These are phyloP conservation scores for Lunasporangiospora selenospora DNA, from an alignment of 192 early-diverging fungal genomes.

Conservation along the genomic window DNA sequence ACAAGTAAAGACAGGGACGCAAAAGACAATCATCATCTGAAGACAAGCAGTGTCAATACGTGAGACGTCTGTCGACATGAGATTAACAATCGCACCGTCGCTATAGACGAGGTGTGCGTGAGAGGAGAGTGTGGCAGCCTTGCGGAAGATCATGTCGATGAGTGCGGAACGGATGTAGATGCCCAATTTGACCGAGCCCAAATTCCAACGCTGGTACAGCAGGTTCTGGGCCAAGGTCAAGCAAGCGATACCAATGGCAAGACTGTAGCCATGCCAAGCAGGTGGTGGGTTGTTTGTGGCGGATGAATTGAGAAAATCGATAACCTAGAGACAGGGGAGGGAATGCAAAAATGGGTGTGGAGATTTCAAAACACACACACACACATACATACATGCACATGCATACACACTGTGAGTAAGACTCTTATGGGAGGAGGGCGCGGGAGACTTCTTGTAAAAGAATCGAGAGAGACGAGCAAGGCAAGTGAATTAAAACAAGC, in stretches of 20 bases:
- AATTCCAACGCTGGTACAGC: slow-evolving; percentile 40
- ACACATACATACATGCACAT: too few relatives aligned
- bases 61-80: slow-evolving; percentile 54
- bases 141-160: slow-evolving; percentile 43
- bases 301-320: slow-evolving; percentile 22
- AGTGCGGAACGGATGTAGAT: slow-evolving; percentile 34
- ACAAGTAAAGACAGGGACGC: slow-evolving; percentile 14
- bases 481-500: too few relatives aligned
- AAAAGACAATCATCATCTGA: slow-evolving; percentile 15
- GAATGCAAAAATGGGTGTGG: neutral
- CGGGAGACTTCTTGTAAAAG: neutral
- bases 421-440: neutral
- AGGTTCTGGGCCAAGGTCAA: slow-evolving; percentile 18
- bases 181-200: slow-evolving; percentile 43
- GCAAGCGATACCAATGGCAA: slow-evolving; percentile 16
- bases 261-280: slow-evolving; percentile 34
- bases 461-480: too few relatives aligned
- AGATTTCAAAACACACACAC: too few relatives aligned
- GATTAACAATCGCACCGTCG: slow-evolving; percentile 51
- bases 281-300: slow-evolving; percentile 10
- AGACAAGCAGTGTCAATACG: slow-evolving; percentile 40
- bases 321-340: slow-evolving; percentile 29
- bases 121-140: slow-evolving; percentile 33
- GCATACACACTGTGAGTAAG: too few relatives aligned
- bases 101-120: slow-evolving; percentile 29